These are phyloP conservation scores for Paramecium pentaurelia DNA, from an alignment of 73 alveolate genomes.

Conservation along the genomic window DNA sequence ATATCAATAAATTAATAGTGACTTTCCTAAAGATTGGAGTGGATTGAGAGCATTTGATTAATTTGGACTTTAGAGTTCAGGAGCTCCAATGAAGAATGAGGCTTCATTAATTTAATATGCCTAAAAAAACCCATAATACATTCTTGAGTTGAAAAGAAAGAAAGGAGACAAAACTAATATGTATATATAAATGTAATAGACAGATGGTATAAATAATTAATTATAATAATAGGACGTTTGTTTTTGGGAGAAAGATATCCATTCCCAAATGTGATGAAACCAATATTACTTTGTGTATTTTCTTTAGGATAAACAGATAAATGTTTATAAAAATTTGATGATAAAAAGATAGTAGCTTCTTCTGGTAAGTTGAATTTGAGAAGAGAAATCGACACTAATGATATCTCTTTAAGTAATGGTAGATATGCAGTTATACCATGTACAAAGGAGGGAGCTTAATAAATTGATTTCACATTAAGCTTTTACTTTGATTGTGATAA, in stretches of 20 bases:
- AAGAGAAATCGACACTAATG: constrained; percentile 59
- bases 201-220: constrained; percentile 81
- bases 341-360: constrained; percentile 49
- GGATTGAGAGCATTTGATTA: constrained; percentile 79
- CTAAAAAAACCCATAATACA: constrained; percentile 56
- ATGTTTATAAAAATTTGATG: constrained; percentile 53
- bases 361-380: constrained; percentile 68
- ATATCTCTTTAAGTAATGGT: neutral
- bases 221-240: constrained; percentile 15
- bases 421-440: constrained; percentile 60
- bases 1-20: constrained; percentile 61
- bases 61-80: constrained; percentile 81
- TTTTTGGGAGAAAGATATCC: constrained; percentile 72
- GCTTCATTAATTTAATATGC: constrained; percentile 50
- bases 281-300: constrained; percentile 59
- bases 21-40: constrained; percentile 85
- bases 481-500: constrained; percentile 45
- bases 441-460: constrained; percentile 42
- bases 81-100: constrained; percentile 72
- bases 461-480: constrained; percentile 3
- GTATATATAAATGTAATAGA: constrained; percentile 80
- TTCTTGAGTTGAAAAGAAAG: neutral
- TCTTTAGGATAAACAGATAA: constrained; percentile 32
- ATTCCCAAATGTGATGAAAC: constrained; percentile 55
- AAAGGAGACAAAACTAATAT: constrained; percentile 68